Evolutionary conservation across 352 stramenopile genomes (phyloP).

Genomic region (Blastocystis sp.): DNA sequence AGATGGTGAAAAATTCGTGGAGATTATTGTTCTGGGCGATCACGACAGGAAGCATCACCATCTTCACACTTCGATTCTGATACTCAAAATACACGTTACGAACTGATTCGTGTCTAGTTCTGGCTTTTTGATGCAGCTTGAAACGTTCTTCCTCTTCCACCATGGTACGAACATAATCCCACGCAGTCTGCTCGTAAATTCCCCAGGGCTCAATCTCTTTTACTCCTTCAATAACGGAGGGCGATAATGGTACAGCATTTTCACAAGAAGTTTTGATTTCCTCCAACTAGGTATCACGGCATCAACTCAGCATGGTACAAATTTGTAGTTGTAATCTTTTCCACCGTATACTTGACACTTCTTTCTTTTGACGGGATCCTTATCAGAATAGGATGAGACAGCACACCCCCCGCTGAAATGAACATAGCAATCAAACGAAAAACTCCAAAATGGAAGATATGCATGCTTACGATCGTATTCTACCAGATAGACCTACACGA

Average conservation of each 20-base stretch:
- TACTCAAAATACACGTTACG: constrained; percentile 55
- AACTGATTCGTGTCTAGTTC: neutral
- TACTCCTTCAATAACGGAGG: neutral
- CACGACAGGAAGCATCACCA: constrained; percentile 44
- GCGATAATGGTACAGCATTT: neutral
- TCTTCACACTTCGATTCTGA: constrained; percentile 49
- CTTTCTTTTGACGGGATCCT: neutral
- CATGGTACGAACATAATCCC: neutral
- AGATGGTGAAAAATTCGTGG: constrained; percentile 57
- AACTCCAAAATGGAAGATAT: constrained; percentile 58
- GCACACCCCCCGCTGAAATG: constrained; percentile 14
- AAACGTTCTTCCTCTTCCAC: constrained; percentile 27
- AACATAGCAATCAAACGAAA: constrained; percentile 49
- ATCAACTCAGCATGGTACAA: neutral
- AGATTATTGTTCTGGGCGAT: constrained; percentile 57
- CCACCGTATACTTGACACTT: constrained; percentile 15
- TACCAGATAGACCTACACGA: neutral
- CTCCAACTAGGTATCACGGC: neutral
- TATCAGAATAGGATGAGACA: neutral
- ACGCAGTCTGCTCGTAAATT: constrained; percentile 22
- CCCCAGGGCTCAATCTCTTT: constrained; percentile 24
- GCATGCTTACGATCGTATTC: neutral
- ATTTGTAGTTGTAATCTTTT: constrained; percentile 44
- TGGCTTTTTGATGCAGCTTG: constrained; percentile 19
- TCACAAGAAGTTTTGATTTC: neutral